Conservation (phyloP, 2,329 filamentous ascomycete species). For the Raffaelea deltoideospora region DNA sequence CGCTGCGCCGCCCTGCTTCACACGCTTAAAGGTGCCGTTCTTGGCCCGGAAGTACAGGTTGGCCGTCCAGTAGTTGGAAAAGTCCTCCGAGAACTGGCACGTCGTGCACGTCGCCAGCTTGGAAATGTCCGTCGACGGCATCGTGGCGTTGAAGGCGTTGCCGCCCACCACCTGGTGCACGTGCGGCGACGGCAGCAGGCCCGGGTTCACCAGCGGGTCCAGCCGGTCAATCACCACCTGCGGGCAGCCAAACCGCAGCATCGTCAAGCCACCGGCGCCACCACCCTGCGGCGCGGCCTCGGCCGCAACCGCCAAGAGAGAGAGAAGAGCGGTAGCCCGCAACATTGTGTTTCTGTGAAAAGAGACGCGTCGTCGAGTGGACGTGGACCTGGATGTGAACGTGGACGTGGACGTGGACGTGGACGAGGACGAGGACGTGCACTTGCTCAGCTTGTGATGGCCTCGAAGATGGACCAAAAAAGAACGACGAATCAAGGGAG, state of each 20-base stretch:
- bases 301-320: background rate
- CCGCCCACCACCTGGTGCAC: constrained; percentile 9
- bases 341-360: background rate
- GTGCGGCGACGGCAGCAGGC: constrained; percentile 6
- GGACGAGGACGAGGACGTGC: too few species aligned
- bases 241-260: background rate
- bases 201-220: constrained; percentile 5
- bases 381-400: too few species aligned
- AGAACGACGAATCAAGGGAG: too few species aligned
- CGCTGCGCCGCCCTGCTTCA: constrained; percentile 35
- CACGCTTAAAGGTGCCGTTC: constrained; percentile 20
- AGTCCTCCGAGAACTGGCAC: constrained; percentile 7
- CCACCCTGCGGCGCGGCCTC: background rate
- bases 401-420: too few species aligned
- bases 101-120: constrained; percentile 5
- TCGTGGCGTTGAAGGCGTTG: constrained; percentile 7
- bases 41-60: constrained; percentile 6
- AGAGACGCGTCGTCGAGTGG: too few species aligned
- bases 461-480: background rate
- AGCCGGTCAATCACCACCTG: background rate
- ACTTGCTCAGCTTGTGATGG: background rate
- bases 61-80: constrained; percentile 9
- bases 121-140: constrained; percentile 3
- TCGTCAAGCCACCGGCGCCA: background rate
- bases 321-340: background rate